Evolutionary conservation across 2,329 filamentous ascomycete species (phyloP).

Genomic region (Colletotrichum trifolii): DNA sequence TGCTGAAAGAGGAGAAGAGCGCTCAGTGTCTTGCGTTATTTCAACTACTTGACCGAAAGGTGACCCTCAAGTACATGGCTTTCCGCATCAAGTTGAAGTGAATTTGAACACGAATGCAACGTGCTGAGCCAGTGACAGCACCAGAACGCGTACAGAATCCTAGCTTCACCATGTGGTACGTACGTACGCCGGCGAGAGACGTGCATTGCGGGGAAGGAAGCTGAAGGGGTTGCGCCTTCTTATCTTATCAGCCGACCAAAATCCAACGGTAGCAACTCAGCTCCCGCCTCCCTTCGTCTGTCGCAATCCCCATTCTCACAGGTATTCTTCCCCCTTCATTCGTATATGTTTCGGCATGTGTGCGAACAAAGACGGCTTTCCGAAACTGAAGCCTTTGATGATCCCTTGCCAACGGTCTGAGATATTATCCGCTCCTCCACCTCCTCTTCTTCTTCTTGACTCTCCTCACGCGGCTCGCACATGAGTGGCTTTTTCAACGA

Average conservation of each 20-base stretch:
- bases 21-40: too few species aligned
- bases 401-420: constrained; percentile 3
- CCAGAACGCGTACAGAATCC: constrained; percentile 4
- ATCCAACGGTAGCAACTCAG: constrained; percentile 9
- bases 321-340: constrained; percentile 7
- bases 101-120: too few species aligned
- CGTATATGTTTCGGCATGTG: constrained; percentile 30
- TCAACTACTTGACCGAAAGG: too few species aligned
- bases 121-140: constrained; percentile 4
- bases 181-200: constrained; percentile 8
- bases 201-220: constrained; percentile 27
- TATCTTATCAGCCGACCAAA: constrained; percentile 31
- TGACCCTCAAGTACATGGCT: too few species aligned
- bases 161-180: constrained; percentile 2
- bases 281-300: constrained; percentile 22
- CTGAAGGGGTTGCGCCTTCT: not conserved
- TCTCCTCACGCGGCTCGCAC: constrained; percentile 31
- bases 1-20: too few species aligned
- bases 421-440: constrained; percentile 11
- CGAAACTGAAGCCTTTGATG: constrained; percentile 8
- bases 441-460: constrained; percentile 23
- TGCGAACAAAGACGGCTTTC: constrained; percentile 21
- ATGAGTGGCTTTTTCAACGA: constrained; percentile 24
- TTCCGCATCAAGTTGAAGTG: too few species aligned
- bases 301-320: constrained; percentile 17